Conservation (phyloP, 164 flowering plant genomes). For the Aristolochia californica region DNA sequence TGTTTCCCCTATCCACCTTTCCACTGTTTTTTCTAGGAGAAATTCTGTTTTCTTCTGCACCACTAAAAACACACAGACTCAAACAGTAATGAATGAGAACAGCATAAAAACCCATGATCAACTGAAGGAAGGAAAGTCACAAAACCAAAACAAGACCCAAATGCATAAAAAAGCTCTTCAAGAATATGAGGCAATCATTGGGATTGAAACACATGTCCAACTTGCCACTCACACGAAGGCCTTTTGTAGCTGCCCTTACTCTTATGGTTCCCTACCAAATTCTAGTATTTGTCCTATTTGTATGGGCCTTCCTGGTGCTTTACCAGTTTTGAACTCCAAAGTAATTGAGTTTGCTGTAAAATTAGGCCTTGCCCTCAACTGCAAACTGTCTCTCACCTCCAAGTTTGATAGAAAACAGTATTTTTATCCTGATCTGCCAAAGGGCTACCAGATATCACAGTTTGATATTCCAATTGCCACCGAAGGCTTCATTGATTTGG, state of each 20-base stretch:
- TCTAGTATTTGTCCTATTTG: slow-evolving; percentile 74
- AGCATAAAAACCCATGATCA: slow-evolving; percentile 1
- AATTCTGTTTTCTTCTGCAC: slow-evolving; percentile 34
- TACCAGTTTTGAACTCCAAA: slow-evolving; percentile 82
- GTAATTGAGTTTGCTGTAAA: slow-evolving; percentile 76
- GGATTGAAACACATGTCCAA: slow-evolving; percentile 94
- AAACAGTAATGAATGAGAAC: slow-evolving; percentile 2
- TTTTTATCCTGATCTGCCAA: slow-evolving; percentile 91
- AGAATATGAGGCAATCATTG: slow-evolving; percentile 77
- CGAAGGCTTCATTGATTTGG: slow-evolving; percentile 65
- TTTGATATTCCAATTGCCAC: slow-evolving; percentile 81
- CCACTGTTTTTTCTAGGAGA: slow-evolving; percentile 26
- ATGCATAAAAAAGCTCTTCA: slow-evolving; percentile 19
- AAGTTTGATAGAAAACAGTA: slow-evolving; percentile 94
- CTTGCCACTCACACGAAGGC: slow-evolving; percentile 77
- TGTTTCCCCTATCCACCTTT: slow-evolving; percentile 25
- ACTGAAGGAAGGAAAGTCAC: neutral
- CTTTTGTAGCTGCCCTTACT: slow-evolving; percentile 70
- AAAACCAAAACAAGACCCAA: neutral
- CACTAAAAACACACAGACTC: slow-evolving; percentile 24
- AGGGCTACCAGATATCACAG: slow-evolving; percentile 93
- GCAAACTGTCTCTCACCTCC: slow-evolving; percentile 55
- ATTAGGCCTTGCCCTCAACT: slow-evolving; percentile 77
- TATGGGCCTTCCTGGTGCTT: slow-evolving; percentile 91
- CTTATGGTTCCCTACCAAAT: slow-evolving; percentile 78